These are phyloP conservation scores for Salicornia ramosissima DNA, from an alignment of 148 eudicot genomes.

Conservation along the genomic window DNA sequence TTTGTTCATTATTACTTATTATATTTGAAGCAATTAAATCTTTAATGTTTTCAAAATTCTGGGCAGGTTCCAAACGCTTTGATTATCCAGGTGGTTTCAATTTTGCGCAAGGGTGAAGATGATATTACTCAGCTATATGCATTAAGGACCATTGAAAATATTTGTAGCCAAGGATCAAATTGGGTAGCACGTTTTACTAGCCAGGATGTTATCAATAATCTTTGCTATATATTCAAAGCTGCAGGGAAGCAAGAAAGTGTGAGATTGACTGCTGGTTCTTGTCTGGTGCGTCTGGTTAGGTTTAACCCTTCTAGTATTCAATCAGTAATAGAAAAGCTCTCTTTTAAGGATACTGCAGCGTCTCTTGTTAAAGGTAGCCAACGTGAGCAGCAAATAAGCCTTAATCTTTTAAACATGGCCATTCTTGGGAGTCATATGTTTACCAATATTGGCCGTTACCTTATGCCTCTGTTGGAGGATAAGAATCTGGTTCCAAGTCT, in stretches of 20 bases:
- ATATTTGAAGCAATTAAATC: not conserved
- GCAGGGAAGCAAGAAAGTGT: slow-evolving; percentile 85
- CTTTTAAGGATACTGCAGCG: slow-evolving; percentile 65
- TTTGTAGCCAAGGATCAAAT: slow-evolving; percentile 82
- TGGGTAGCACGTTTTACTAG: slow-evolving; percentile 95
- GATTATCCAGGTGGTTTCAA: slow-evolving; percentile 73
- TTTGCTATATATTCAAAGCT: slow-evolving; percentile 80
- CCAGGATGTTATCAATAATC: slow-evolving; percentile 78
- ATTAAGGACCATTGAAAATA: slow-evolving; percentile 87
- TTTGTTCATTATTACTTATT: not conserved
- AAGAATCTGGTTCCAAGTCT: slow-evolving; percentile 78
- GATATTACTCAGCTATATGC: slow-evolving; percentile 94
- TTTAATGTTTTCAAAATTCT: not conserved
- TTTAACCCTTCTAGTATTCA: slow-evolving; percentile 71
- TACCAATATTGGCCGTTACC: slow-evolving; percentile 63
- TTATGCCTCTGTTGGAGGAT: slow-evolving; percentile 72
- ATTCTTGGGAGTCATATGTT: slow-evolving; percentile 62
- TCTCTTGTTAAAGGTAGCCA: slow-evolving; percentile 78
- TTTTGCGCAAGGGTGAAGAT: slow-evolving; percentile 92
- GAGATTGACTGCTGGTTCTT: slow-evolving; percentile 90
- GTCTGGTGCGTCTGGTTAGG: slow-evolving; percentile 79
- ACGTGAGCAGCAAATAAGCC: slow-evolving; percentile 92
- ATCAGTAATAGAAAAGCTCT: slow-evolving; percentile 66
- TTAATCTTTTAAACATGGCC: slow-evolving; percentile 82
- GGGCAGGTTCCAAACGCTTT: slow-evolving; percentile 77